phyloP scores from a whole-genome alignment of 1,139 yeast genomes.

The Protomyces lactucae-debilis region DNA sequence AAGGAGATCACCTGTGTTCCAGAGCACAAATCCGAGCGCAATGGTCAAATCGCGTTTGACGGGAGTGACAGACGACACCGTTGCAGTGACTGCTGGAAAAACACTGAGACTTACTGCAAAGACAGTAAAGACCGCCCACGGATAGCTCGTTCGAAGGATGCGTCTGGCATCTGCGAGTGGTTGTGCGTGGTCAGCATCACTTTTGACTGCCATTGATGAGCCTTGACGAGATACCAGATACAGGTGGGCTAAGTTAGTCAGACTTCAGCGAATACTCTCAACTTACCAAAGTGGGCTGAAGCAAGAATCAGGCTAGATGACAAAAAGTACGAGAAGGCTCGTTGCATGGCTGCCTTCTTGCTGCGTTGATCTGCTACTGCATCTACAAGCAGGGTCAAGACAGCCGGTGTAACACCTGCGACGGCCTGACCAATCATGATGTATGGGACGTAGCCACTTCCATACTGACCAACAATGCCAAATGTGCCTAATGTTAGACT shows the following conservation, averaged over 20 bases:
- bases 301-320: conserved; percentile 17
- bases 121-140: conserved; percentile 64
- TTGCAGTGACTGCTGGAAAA: conserved; percentile 87
- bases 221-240: conserved; percentile 21
- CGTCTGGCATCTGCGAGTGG: conserved; percentile 15
- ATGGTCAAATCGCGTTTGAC: conserved; percentile 37
- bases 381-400: conserved; percentile 14
- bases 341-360: not conserved
- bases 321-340: conserved; percentile 17
- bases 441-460: conserved; percentile 9
- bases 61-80: conserved; percentile 52
- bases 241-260: conserved; percentile 9
- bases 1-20: conserved; percentile 84
- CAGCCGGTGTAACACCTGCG: conserved; percentile 24
- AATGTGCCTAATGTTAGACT: not conserved
- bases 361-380: not conserved
- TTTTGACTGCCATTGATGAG: conserved; percentile 1
- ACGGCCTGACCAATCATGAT: conserved; percentile 21
- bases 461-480: conserved; percentile 12
- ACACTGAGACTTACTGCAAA: conserved; percentile 65
- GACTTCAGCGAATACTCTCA: conserved; percentile 42
- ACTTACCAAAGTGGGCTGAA: conserved; percentile 35
- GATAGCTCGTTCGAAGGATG: conserved; percentile 54
- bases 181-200: conserved; percentile 7
- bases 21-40: conserved; percentile 71